Base-by-base conservation (phyloP, 768 basidiomycete species). In the Naganishia onofrii region DNA sequence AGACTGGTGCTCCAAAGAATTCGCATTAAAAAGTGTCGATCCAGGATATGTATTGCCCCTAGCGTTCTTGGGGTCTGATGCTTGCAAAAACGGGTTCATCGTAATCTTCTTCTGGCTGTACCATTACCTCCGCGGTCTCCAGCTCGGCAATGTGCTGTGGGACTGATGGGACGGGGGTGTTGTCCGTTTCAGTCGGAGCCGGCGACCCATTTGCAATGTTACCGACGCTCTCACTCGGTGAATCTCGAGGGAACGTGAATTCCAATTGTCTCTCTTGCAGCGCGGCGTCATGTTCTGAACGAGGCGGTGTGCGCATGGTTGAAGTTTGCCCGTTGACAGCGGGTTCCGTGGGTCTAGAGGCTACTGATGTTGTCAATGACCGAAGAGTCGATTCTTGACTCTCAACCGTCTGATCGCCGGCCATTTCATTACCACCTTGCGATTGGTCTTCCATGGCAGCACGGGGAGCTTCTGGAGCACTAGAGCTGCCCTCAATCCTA, bases 21-120 rank as follows among this genome's bases (percentile, higher is more conserved):
- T 15, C 15, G 42, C 15, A 42, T 42, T 42, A 23, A 23, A 46
- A 51, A 26, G 23, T n/a, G 48, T 51, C 42, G 9, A n/a, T 51
- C 48, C 21, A n/a, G 12, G n/a, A 51, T 51, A 51, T 42, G 12
- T 5, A 36, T 36, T 17, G 21, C 21, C 15, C 15, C 48, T 51
- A 46, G n/a, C 34, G 12, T 4, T 12, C 6, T 23, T 51, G n/a
- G n/a, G 48, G 32, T 32, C 57, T 32, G 32, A 58, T 58, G 57
- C 57, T 58, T 19, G 57, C 57, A n/a, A 13, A 58, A 36, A 58
- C 57, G n/a, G 57, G 57, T 12, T 58, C 57, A 12, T 58, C 57
- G 34, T 58, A 58, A 1, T 58, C 57, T 23, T 36, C 57, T 58
- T 58, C 57, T 8, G 57, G 34, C 15, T 2, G 10, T 2, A 23